These are phyloP conservation scores for Apiospora saccharicola DNA, from an alignment of 2,329 filamentous ascomycete species.

Conservation along the genomic window DNA sequence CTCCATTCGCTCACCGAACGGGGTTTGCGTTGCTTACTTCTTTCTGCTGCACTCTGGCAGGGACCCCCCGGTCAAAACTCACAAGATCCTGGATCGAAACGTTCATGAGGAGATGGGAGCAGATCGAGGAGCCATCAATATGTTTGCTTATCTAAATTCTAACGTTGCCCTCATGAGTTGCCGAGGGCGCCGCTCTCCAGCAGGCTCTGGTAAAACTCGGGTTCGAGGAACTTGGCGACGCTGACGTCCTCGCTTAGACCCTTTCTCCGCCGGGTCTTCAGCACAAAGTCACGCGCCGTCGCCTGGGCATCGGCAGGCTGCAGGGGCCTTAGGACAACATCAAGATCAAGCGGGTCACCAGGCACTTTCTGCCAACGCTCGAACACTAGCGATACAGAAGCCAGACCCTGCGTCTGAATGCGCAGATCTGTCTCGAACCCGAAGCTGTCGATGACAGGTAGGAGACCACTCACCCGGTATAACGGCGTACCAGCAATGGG, in stretches of 20 bases:
- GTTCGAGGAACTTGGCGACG: constrained; percentile 95
- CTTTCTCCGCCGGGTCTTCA: constrained; percentile 94
- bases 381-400: constrained; percentile 90
- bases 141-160: background rate
- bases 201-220: constrained; percentile 87
- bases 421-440: constrained; percentile 97
- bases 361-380: constrained; percentile 97
- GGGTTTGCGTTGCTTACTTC: constrained; percentile 12
- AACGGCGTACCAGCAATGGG: constrained; percentile 94
- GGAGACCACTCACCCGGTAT: constrained; percentile 87
- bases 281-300: constrained; percentile 92
- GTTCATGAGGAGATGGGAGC: constrained; percentile 2
- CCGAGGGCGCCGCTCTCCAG: constrained; percentile 87
- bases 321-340: constrained; percentile 80
- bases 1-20: constrained; percentile 11
- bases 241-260: constrained; percentile 94
- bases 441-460: constrained; percentile 97
- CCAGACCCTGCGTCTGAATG: constrained; percentile 94
- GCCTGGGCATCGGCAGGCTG: constrained; percentile 89
- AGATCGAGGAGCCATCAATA: background rate
- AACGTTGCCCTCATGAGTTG: constrained; percentile 19
- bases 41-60: background rate
- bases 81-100: constrained; percentile 18
- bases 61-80: background rate
- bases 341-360: constrained; percentile 90